Conservation (phyloP, 352 stramenopile genomes). For the Phytopythium cucurbitacearum region DNA sequence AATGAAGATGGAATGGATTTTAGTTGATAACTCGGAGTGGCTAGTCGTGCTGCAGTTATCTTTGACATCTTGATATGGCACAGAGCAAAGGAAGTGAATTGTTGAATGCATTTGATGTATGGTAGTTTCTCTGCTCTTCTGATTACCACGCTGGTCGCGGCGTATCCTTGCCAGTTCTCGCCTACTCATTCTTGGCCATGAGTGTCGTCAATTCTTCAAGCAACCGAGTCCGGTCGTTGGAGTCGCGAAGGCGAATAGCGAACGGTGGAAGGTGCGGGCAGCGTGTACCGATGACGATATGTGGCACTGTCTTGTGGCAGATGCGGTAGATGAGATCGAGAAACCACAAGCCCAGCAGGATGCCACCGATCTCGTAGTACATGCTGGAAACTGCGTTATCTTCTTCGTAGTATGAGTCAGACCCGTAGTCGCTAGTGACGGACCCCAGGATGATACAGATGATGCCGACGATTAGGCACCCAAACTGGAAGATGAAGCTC, state of each 20-base stretch:
- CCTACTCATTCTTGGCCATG: slow-evolving; percentile 2
- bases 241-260: slow-evolving; percentile 6
- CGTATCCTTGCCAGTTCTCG: too few species aligned
- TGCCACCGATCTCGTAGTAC: background rate
- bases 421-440: too few species aligned
- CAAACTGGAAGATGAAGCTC: background rate
- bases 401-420: too few species aligned
- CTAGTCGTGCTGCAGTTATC: too few species aligned
- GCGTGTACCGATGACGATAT: slow-evolving; percentile 12
- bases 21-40: too few species aligned
- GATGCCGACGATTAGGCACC: background rate
- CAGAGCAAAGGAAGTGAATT: too few species aligned
- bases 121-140: too few species aligned
- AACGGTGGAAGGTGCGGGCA: slow-evolving; percentile 10
- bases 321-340: slow-evolving; percentile 1
- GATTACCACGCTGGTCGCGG: too few species aligned
- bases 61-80: too few species aligned
- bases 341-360: slow-evolving; percentile 1
- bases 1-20: too few species aligned
- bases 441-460: background rate
- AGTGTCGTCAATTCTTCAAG: slow-evolving; percentile 4
- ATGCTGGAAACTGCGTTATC: background rate
- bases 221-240: slow-evolving; percentile 1
- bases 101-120: too few species aligned
- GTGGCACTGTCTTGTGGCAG: slow-evolving; percentile 2